phyloP scores from a whole-genome alignment of 306 rosid species.

The Clitoria ternatea region DNA sequence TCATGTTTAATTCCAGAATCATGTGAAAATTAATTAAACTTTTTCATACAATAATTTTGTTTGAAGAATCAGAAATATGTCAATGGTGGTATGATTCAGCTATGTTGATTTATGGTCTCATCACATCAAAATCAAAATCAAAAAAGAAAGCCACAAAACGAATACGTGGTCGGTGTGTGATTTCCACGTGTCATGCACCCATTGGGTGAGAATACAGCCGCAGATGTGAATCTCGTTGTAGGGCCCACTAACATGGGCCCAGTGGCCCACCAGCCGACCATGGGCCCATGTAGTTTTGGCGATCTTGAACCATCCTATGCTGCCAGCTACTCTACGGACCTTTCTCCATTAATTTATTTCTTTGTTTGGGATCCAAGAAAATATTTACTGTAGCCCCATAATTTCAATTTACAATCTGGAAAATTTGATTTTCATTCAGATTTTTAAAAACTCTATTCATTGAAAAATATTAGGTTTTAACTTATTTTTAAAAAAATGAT shows the following conservation, averaged over 20 bases:
- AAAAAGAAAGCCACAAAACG: neutral
- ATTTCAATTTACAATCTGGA: no score
- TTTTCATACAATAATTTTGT: no score
- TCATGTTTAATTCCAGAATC: no score
- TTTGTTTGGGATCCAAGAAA: neutral
- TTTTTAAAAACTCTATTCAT: no score
- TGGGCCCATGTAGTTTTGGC: neutral
- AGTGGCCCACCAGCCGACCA: constrained; percentile 31
- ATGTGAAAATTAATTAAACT: no score
- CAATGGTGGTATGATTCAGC: constrained; percentile 12
- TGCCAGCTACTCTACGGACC: neutral
- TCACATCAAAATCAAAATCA: constrained; percentile 17
- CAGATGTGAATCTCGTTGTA: neutral
- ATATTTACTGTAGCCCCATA: neutral
- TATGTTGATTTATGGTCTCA: neutral
- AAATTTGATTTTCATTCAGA: no score
- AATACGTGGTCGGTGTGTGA: constrained; percentile 25
- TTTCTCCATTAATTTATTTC: neutral
- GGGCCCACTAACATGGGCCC: constrained; percentile 19
- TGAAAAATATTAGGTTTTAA: no score
- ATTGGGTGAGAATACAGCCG: neutral
- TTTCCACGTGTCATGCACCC: neutral
- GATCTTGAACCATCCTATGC: neutral
- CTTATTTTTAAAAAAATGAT: no score
- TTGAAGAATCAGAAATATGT: no score